phyloP scores from a whole-genome alignment of 345 rosid species.

The Hibiscus mutabilis region DNA sequence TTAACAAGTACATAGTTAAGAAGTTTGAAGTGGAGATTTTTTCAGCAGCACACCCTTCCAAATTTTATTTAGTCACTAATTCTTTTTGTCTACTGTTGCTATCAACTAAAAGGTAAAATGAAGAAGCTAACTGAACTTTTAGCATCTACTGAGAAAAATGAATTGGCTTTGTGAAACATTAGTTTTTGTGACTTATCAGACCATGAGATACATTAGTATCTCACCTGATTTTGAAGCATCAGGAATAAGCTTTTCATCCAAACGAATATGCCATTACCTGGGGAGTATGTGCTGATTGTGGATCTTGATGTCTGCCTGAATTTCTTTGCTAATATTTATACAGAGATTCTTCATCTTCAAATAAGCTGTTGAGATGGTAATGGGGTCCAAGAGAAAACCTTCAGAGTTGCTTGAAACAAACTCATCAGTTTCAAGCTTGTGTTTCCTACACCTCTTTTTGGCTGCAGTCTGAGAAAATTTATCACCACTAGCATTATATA shows the following conservation, averaged over 20 bases:
- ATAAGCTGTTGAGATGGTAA: slow-evolving; percentile 78
- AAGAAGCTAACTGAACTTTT: slow-evolving; percentile 5
- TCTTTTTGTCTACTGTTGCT: neutral
- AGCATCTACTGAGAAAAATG: neutral
- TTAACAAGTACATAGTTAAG: neutral
- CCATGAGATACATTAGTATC: neutral
- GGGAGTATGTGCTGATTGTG: slow-evolving; percentile 85
- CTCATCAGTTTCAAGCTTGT: slow-evolving; percentile 86
- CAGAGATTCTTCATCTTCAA: slow-evolving; percentile 74
- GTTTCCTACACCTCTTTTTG: slow-evolving; percentile 71
- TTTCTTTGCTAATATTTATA: slow-evolving; percentile 55
- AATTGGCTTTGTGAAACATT: too few species aligned
- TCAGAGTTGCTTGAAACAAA: slow-evolving; percentile 60
- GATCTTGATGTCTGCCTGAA: slow-evolving; percentile 73
- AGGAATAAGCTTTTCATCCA: neutral
- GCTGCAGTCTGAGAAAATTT: slow-evolving; percentile 54
- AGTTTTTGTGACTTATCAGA: too few species aligned
- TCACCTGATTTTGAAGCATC: neutral
- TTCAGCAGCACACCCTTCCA: neutral
- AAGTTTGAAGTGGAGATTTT: neutral
- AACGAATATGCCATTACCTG: slow-evolving; percentile 36
- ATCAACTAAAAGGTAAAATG: neutral
- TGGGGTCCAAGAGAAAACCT: slow-evolving; percentile 59
- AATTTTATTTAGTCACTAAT: too few species aligned
- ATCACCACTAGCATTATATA: neutral